These are phyloP conservation scores for Trichoderma asperelloides DNA, from an alignment of 495 filamentous ascomycete genomes.

Conservation along the genomic window DNA sequence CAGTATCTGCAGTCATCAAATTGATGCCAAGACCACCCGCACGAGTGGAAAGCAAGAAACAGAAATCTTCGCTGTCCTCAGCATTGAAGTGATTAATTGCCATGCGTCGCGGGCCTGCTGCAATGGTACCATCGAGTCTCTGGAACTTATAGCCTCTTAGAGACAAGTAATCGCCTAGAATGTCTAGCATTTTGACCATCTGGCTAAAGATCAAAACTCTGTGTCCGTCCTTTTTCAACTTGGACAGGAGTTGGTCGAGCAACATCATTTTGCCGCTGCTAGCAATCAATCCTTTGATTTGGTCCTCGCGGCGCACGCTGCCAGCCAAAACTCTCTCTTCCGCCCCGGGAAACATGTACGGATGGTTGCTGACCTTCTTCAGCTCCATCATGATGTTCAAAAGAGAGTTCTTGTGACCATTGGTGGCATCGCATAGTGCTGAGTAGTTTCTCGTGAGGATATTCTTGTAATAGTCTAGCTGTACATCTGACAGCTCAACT, in stretches of 20 bases:
- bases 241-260: slow-evolving; percentile 83
- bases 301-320: slow-evolving; percentile 71
- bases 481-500: slow-evolving; percentile 89
- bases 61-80: slow-evolving; percentile 86
- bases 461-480: slow-evolving; percentile 97
- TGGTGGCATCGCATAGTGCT: slow-evolving; percentile 80
- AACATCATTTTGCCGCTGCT: slow-evolving; percentile 99
- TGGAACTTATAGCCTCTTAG: slow-evolving; percentile 87
- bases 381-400: slow-evolving; percentile 99
- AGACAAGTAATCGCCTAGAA: slow-evolving; percentile 85
- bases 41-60: slow-evolving; percentile 89
- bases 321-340: slow-evolving; percentile 78
- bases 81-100: slow-evolving; percentile 98
- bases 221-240: slow-evolving; percentile 84
- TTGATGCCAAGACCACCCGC: slow-evolving; percentile 97
- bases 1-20: slow-evolving; percentile 96
- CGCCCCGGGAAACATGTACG: slow-evolving; percentile 91
- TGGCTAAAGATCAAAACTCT: slow-evolving; percentile 97
- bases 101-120: slow-evolving; percentile 70
- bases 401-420: slow-evolving; percentile 85
- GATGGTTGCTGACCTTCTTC: slow-evolving; percentile 97
- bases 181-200: slow-evolving; percentile 98
- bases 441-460: slow-evolving; percentile 95
- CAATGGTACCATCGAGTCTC: slow-evolving; percentile 88
- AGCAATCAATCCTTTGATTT: slow-evolving; percentile 81